Evolutionary conservation across 164 flowering plant genomes (phyloP), one percentile per base, ranked within the genome.

Genomic region (Kingdonia uniflora): DNA sequence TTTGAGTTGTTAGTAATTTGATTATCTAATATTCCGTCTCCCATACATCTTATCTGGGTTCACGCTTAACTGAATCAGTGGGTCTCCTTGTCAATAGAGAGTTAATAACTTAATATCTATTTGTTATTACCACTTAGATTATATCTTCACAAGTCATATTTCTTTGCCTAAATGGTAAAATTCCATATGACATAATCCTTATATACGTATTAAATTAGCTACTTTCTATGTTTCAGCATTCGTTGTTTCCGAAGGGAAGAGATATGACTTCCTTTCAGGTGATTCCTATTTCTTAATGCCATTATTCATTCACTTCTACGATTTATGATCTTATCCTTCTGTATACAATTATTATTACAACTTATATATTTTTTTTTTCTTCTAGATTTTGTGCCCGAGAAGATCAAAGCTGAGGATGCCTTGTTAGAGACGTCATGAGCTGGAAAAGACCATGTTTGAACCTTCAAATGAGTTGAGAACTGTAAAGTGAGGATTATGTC

Each of bases 191-290:
- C 29, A 45, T 45, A 4, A 11, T 17, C 23, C 13, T 16, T 20
- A 21, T 21, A 1, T 49, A 11, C 25, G n/a, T n/a, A 49, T 7
- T 40, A 20, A 46, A 11, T 49, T 42, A 23, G 48, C 5, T 5
- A 14, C 15, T 49, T 48, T 55, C 5, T 60, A 51, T 40, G 56
- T 69, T 74, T 49, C 86, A 88, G 96, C 94, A 33, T 66, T 82
- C 41, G 76, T 71, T 59, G 94, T 88, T 55, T 4, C 64, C 35
- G 70, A 81, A 35, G 49, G 63, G 54, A 76, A 52, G 69, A 81
- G 84, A 80, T 76, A 76, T 26, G 88, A 80, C 61, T 88, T 88
- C 60, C 80, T 88, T 45, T 80, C 87, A 69, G 96, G 96, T 85
- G 68, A 24, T 57, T 39, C 59, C 12, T 20, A n/a, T 1, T 22